These are phyloP conservation scores for Phytophthora lateralis DNA, from an alignment of 352 stramenopile genomes.

Conservation along the genomic window DNA sequence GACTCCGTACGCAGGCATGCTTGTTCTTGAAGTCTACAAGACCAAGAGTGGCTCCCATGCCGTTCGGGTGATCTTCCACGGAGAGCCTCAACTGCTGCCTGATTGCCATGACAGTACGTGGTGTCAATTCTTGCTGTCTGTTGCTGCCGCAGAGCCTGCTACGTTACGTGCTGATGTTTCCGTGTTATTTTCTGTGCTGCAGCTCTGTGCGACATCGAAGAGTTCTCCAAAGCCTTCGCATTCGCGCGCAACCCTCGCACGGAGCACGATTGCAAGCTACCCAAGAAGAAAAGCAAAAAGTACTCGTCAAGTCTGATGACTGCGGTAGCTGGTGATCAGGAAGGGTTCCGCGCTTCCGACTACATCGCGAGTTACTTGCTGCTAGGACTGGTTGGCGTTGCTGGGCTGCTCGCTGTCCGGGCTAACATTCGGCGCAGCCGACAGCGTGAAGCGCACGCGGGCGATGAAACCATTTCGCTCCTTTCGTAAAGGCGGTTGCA, in stretches of 20 bases:
- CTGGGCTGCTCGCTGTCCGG: constrained; percentile 52
- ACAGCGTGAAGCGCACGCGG: constrained; percentile 6
- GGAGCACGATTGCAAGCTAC: constrained; percentile 52
- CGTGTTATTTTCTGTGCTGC: constrained; percentile 5
- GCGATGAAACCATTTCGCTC: constrained; percentile 34
- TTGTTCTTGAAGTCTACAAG: constrained; percentile 86
- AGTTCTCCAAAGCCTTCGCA: constrained; percentile 61
- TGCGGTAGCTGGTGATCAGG: constrained; percentile 5
- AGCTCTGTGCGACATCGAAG: constrained; percentile 65
- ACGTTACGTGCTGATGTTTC: constrained; percentile 12
- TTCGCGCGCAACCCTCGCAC: constrained; percentile 61
- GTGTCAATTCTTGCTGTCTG: background rate
- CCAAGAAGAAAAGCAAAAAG: constrained; percentile 31
- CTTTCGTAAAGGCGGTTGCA: constrained; percentile 23
- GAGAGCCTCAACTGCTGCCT: constrained; percentile 68
- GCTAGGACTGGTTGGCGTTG: constrained; percentile 62
- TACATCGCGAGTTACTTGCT: constrained; percentile 63
- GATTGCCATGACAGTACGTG: constrained; percentile 73
- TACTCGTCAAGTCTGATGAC: constrained; percentile 35
- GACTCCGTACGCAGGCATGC: constrained; percentile 83
- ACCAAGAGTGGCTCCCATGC: constrained; percentile 58
- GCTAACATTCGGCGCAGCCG: constrained; percentile 37
- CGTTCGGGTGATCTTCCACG: constrained; percentile 77
- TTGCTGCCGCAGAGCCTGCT: background rate
- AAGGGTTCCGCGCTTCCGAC: constrained; percentile 35